Evolutionary conservation across 352 stramenopile genomes (phyloP).

Genomic region (Phytopythium montanum): DNA sequence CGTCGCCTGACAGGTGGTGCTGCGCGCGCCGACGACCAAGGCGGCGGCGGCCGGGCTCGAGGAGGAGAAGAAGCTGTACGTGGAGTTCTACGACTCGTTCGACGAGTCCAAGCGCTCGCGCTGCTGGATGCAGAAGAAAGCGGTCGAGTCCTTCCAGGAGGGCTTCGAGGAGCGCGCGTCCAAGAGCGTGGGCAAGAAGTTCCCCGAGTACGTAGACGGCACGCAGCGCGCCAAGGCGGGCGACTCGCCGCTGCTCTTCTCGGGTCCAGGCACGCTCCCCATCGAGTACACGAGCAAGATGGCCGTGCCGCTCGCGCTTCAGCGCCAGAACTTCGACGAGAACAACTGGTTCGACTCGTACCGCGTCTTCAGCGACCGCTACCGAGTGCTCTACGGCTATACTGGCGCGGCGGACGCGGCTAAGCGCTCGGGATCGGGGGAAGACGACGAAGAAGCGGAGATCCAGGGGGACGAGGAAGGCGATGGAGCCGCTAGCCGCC

Average conservation of each 20-base stretch:
- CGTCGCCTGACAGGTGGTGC: slow-evolving; percentile 41
- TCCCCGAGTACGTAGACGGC: slow-evolving; percentile 62
- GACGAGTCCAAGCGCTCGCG: slow-evolving; percentile 66
- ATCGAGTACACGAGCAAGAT: slow-evolving; percentile 83
- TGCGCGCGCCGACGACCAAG: slow-evolving; percentile 59
- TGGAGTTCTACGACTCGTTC: slow-evolving; percentile 84
- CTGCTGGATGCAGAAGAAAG: slow-evolving; percentile 86
- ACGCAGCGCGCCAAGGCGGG: slow-evolving; percentile 70
- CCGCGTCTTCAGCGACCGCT: slow-evolving; percentile 62
- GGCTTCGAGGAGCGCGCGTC: slow-evolving; percentile 72
- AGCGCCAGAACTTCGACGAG: slow-evolving; percentile 40
- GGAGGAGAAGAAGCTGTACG: slow-evolving; percentile 72
- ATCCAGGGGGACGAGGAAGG: slow-evolving; percentile 11
- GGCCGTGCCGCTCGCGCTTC: slow-evolving; percentile 36
- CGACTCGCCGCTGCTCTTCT: slow-evolving; percentile 65
- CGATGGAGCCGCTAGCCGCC: slow-evolving; percentile 5
- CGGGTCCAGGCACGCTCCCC: slow-evolving; percentile 52
- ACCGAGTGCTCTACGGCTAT: slow-evolving; percentile 47
- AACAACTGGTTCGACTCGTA: slow-evolving; percentile 70
- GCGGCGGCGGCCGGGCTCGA: slow-evolving; percentile 48
- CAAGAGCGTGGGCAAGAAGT: slow-evolving; percentile 81
- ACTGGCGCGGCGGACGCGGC: slow-evolving; percentile 5
- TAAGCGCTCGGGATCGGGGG: slow-evolving; percentile 1
- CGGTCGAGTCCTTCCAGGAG: slow-evolving; percentile 65
- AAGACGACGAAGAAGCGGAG: slow-evolving; percentile 8